phyloP scores from a whole-genome alignment of 768 basidiomycete genomes.

The Mycena olivaceomarginata region DNA sequence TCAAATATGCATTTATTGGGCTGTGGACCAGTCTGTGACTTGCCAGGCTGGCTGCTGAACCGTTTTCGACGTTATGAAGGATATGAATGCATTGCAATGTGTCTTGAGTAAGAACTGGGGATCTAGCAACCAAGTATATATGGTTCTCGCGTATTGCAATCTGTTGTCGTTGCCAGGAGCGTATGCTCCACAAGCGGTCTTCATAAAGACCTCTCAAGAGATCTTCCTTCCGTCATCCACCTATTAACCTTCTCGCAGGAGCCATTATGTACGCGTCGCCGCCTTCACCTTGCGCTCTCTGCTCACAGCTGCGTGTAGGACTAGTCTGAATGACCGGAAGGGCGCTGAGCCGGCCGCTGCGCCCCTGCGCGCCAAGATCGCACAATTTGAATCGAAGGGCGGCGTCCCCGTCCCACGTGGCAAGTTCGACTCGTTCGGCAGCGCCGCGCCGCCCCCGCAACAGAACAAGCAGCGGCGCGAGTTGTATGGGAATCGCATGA shows the following conservation, averaged over 20 bases:
- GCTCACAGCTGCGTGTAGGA: neutral
- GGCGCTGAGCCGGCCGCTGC: slow-evolving; percentile 41
- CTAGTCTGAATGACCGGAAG: neutral
- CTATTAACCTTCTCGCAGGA: neutral
- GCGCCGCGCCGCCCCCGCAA: slow-evolving; percentile 56
- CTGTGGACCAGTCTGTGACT: neutral
- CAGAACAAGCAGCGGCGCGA: slow-evolving; percentile 56
- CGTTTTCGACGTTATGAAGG: neutral
- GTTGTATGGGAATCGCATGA: slow-evolving; percentile 71
- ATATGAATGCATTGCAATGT: neutral
- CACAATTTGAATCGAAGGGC: slow-evolving; percentile 73
- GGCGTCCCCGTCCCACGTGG: slow-evolving; percentile 69
- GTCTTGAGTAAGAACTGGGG: slow-evolving; percentile 6
- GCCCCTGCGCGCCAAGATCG: slow-evolving; percentile 70
- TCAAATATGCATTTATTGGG: too few species aligned
- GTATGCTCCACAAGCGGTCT: neutral
- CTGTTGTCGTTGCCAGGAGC: slow-evolving; percentile 40
- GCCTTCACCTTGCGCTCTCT: neutral
- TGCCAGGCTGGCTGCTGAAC: neutral
- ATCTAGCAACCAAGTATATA: slow-evolving; percentile 3
- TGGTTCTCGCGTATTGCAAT: slow-evolving; percentile 21
- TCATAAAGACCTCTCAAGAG: neutral
- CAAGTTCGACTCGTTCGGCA: slow-evolving; percentile 60
- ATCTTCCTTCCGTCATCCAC: neutral
- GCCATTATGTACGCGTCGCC: neutral